phyloP scores from a whole-genome alignment of 257 asterid genomes.

The Gynochthodes officinalis region DNA sequence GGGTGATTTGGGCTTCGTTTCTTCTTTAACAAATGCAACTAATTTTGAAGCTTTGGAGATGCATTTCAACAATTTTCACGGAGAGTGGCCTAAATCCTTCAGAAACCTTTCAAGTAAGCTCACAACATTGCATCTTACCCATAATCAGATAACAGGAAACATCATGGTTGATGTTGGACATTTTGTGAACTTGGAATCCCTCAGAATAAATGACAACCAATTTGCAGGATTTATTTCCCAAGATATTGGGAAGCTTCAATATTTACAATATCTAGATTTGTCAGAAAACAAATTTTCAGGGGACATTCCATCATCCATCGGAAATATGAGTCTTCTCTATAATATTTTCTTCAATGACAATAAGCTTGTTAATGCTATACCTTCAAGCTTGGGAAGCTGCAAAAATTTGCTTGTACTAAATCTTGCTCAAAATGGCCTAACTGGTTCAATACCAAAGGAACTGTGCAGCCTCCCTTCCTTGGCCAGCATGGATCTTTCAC shows the following conservation, averaged over 20 bases:
- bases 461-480: conserved; percentile 22
- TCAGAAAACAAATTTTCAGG: conserved; percentile 18
- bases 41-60: conserved; percentile 9
- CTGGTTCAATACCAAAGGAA: conserved; percentile 17
- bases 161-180: conserved; percentile 25
- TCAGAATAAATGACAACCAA: conserved; percentile 18
- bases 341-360: conserved; percentile 15
- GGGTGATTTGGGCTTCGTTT: conserved; percentile 24
- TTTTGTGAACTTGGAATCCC: conserved; percentile 10
- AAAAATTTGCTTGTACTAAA: conserved; percentile 13
- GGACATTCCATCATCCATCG: conserved; percentile 20
- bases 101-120: conserved; percentile 20
- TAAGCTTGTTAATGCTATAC: conserved; percentile 12
- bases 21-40: conserved; percentile 15
- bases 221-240: conserved; percentile 23
- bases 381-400: conserved; percentile 22
- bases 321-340: conserved; percentile 20
- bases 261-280: conserved; percentile 13
- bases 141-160: conserved; percentile 19
- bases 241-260: conserved; percentile 15
- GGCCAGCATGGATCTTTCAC: conserved; percentile 14
- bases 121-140: background rate
- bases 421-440: conserved; percentile 16
- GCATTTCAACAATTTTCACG: conserved; percentile 19
- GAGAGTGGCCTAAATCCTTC: conserved; percentile 14